phyloP scores from a whole-genome alignment of 805 yeast genomes.

The Lipomyces yamanashiensis region DNA sequence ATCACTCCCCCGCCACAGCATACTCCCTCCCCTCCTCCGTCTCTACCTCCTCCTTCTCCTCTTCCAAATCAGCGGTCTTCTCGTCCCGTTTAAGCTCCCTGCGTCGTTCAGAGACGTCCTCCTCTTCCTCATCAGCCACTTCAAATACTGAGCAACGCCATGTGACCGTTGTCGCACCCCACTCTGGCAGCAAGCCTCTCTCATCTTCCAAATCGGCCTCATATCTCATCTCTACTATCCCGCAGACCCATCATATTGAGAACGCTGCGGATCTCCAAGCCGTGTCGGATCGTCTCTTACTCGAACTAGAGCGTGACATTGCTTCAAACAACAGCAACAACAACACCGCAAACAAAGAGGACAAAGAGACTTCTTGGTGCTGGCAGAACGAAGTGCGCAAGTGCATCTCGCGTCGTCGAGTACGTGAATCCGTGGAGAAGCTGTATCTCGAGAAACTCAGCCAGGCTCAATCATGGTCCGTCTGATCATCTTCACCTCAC shows the following conservation, averaged over 20 bases:
- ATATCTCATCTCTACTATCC: background rate
- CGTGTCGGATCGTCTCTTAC: conserved; percentile 2
- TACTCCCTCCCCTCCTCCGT: background rate
- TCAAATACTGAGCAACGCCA: background rate
- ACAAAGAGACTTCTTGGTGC: conserved; percentile 22
- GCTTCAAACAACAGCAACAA: no score
- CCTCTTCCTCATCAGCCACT: background rate
- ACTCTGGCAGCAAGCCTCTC: no score
- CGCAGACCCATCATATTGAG: conserved; percentile 6
- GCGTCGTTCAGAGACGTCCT: background rate
- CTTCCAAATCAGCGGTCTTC: background rate
- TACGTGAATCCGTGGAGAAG: conserved; percentile 27
- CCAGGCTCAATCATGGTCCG: background rate
- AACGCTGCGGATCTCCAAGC: conserved; percentile 7
- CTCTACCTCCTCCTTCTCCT: background rate
- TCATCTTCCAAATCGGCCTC: no score
- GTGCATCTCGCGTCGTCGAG: conserved; percentile 25
- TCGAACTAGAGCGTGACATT: background rate
- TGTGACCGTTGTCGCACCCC: background rate
- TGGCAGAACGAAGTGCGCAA: conserved; percentile 35
- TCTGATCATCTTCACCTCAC: background rate
- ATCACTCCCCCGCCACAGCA: no score
- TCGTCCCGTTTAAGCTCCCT: background rate
- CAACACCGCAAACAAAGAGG: background rate
- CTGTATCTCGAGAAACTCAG: conserved; percentile 12